Evolutionary conservation across 2,329 filamentous ascomycete genomes (phyloP).

Genomic region (Fusarium transvaalense): DNA sequence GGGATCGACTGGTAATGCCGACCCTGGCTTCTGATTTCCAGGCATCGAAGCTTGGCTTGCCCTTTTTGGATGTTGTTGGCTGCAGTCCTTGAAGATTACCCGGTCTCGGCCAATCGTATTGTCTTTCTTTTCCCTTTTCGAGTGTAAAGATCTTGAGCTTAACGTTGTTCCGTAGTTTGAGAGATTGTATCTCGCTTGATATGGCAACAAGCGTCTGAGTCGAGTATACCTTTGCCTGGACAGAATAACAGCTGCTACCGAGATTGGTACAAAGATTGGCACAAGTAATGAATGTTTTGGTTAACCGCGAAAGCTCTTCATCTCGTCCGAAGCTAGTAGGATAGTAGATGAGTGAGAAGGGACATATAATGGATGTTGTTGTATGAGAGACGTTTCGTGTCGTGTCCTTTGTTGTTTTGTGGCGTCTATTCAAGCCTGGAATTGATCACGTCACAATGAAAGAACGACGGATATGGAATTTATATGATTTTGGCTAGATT

Average conservation of each 20-base stretch:
- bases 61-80: neutral
- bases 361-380: constrained; percentile 3
- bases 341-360: neutral
- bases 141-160: neutral
- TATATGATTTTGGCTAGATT: neutral
- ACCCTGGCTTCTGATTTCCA: constrained; percentile 12
- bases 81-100: constrained; percentile 2
- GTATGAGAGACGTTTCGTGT: constrained; percentile 7
- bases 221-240: neutral
- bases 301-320: neutral
- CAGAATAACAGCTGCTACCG: neutral
- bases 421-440: constrained; percentile 39
- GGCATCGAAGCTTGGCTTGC: constrained; percentile 14
- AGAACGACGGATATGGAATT: neutral
- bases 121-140: neutral
- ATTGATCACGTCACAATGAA: neutral
- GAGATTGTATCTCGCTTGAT: neutral
- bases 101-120: too few relatives aligned
- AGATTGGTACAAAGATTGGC: neutral
- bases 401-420: constrained; percentile 33
- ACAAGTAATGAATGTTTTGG: neutral
- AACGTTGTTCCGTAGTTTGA: neutral
- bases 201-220: neutral
- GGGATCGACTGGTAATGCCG: constrained; percentile 33
- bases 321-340: neutral